Evolutionary conservation across 352 stramenopile genomes (phyloP).

Genomic region (Albugo candida): DNA sequence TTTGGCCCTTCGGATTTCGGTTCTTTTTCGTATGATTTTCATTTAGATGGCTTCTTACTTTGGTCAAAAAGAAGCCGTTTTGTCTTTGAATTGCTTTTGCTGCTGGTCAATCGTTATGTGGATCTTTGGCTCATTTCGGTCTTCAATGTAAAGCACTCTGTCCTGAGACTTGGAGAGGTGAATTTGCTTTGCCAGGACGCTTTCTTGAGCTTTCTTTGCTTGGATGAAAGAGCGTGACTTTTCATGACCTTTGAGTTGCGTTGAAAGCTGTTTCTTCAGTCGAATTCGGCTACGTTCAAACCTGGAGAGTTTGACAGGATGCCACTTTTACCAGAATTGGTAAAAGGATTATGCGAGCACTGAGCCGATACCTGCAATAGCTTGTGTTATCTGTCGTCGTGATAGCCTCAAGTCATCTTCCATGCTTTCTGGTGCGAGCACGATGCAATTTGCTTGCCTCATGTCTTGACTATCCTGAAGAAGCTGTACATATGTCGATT

Average conservation of each 20-base stretch:
- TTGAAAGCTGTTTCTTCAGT: constrained; percentile 28
- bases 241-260: constrained; percentile 14
- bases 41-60: constrained; percentile 37
- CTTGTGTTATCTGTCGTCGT: constrained; percentile 41
- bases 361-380: constrained; percentile 44
- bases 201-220: constrained; percentile 57
- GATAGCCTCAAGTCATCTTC: constrained; percentile 67
- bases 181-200: not conserved
- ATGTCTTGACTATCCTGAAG: constrained; percentile 13
- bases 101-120: not conserved
- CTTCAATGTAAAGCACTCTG: too few species aligned
- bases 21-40: constrained; percentile 44
- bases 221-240: constrained; percentile 45
- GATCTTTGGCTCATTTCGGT: too few species aligned
- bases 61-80: constrained; percentile 43
- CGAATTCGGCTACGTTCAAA: constrained; percentile 36
- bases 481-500: constrained; percentile 20
- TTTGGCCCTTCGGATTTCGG: constrained; percentile 25
- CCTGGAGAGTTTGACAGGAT: constrained; percentile 32
- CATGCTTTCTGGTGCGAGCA: constrained; percentile 24
- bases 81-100: constrained; percentile 36
- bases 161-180: too few species aligned
- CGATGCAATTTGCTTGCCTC: constrained; percentile 9
- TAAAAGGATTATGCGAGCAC: constrained; percentile 48
- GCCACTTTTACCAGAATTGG: constrained; percentile 69